Evolutionary conservation across 1,284 basidiomycete species (phyloP).

Genomic region (Filobasidium uniguttulatum): DNA sequence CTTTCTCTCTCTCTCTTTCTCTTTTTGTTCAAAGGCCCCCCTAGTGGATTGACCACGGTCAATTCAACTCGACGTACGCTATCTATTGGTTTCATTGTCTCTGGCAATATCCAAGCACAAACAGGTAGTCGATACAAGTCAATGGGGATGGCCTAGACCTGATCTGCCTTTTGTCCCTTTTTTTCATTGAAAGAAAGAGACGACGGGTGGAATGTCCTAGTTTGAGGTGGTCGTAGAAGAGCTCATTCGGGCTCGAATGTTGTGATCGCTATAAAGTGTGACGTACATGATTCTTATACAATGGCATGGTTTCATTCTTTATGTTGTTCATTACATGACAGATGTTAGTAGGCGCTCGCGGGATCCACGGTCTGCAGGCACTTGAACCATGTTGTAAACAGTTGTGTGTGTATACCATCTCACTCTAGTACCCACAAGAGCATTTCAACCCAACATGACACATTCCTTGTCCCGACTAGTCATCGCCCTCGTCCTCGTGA

Average conservation of each 20-base stretch:
- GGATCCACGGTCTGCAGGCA: no score
- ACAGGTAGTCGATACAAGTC: neutral
- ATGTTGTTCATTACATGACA: no score
- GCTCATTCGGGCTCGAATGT: slow-evolving; percentile 3
- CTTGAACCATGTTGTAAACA: no score
- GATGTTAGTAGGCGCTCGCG: no score
- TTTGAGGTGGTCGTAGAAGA: slow-evolving; percentile 11
- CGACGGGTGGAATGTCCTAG: slow-evolving; percentile 7
- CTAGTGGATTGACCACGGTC: neutral
- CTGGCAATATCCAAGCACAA: neutral
- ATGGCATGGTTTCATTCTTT: no score
- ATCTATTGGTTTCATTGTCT: neutral
- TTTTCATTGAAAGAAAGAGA: slow-evolving; percentile 3
- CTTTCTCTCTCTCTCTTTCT: slow-evolving; percentile 8
- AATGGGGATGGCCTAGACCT: neutral
- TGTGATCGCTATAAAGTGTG: slow-evolving; percentile 13
- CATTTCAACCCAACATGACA: no score
- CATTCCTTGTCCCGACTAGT: no score
- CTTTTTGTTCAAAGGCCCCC: neutral
- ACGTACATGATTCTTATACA: no score
- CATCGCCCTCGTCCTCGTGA: no score
- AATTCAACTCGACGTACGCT: slow-evolving; percentile 1
- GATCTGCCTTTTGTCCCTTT: neutral
- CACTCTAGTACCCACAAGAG: no score
- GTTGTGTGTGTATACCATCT: no score